phyloP scores from a whole-genome alignment of 805 yeast species.

The Saccharomycopsis synnaedendra region DNA sequence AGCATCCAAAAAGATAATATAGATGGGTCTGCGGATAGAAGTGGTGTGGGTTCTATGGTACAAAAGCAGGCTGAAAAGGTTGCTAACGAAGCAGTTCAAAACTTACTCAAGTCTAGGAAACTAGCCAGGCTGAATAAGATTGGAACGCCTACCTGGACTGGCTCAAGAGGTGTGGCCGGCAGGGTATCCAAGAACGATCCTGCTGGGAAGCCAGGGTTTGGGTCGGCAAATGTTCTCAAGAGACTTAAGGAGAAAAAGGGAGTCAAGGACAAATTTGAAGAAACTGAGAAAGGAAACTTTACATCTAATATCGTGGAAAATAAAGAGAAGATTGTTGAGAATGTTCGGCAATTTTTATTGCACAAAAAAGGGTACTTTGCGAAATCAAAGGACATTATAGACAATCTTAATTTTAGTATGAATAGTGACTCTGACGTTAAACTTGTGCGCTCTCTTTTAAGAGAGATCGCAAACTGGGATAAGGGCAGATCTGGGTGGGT shows the following conservation, averaged over 20 bases:
- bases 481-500: slow-evolving; percentile 49
- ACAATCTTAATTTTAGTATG: slow-evolving; percentile 27
- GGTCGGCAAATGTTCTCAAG: slow-evolving; percentile 7
- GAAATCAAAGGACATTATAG: slow-evolving; percentile 37
- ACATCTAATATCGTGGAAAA: slow-evolving; percentile 12
- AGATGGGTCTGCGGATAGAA: slow-evolving; percentile 25
- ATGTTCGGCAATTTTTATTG: slow-evolving; percentile 30
- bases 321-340: slow-evolving; percentile 22
- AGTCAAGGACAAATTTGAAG: not conserved
- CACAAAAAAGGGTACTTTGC: slow-evolving; percentile 29
- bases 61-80: slow-evolving; percentile 53
- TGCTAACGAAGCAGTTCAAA: slow-evolving; percentile 41
- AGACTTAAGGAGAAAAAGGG: not conserved
- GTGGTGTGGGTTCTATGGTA: slow-evolving; percentile 21
- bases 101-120: slow-evolving; percentile 43
- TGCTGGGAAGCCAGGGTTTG: slow-evolving; percentile 1
- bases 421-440: slow-evolving; percentile 41
- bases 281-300: not conserved
- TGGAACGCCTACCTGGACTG: slow-evolving; percentile 96
- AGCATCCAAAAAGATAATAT: slow-evolving; percentile 73
- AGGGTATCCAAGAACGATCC: not conserved
- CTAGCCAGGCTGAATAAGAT: slow-evolving; percentile 32
- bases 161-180: slow-evolving; percentile 71
- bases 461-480: slow-evolving; percentile 61
- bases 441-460: slow-evolving; percentile 55